Percentiles rank a stretch among this genome's conserved stretches.
phyloP scores from a whole-genome alignment of 139 green algal genomes.

The Chlamydomonas sphaeroides region DNA sequence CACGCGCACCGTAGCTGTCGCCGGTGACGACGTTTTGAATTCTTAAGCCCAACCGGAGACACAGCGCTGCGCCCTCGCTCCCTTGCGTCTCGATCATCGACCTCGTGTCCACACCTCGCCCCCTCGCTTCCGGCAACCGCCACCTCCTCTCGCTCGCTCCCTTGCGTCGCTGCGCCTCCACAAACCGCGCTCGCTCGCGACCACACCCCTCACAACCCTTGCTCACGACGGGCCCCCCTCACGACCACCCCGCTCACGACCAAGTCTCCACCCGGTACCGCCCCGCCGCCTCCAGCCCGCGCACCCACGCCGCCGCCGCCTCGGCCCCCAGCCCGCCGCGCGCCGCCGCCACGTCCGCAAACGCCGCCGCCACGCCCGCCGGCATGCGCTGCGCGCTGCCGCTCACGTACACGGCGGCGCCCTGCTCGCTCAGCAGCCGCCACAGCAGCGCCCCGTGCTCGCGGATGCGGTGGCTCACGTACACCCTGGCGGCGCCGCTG shows the following conservation, averaged over 20 bases:
- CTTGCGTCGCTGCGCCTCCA: too few species aligned
- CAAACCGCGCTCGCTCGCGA: neutral
- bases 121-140: too few species aligned
- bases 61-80: too few species aligned
- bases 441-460: slow-evolving; percentile 71
- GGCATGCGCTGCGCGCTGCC: slow-evolving; percentile 86
- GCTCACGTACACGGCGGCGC: slow-evolving; percentile 77
- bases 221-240: neutral
- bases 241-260: slow-evolving; percentile 66
- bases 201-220: neutral
- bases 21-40: too few species aligned
- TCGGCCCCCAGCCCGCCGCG: slow-evolving; percentile 64
- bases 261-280: slow-evolving; percentile 92
- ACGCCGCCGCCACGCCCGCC: slow-evolving; percentile 68
- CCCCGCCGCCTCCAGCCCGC: slow-evolving; percentile 68
- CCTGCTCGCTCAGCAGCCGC: slow-evolving; percentile 64
- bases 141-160: too few species aligned
- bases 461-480: slow-evolving; percentile 84
- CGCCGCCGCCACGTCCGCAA: slow-evolving; percentile 69
- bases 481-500: slow-evolving; percentile 61
- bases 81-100: too few species aligned
- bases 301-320: slow-evolving; percentile 67
- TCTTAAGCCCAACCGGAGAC: too few species aligned
- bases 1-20: too few species aligned
- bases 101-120: too few species aligned